Evolutionary conservation across 805 yeast species (phyloP), one percentile per base, ranked within the genome.

Genomic region (Candida maris): DNA sequence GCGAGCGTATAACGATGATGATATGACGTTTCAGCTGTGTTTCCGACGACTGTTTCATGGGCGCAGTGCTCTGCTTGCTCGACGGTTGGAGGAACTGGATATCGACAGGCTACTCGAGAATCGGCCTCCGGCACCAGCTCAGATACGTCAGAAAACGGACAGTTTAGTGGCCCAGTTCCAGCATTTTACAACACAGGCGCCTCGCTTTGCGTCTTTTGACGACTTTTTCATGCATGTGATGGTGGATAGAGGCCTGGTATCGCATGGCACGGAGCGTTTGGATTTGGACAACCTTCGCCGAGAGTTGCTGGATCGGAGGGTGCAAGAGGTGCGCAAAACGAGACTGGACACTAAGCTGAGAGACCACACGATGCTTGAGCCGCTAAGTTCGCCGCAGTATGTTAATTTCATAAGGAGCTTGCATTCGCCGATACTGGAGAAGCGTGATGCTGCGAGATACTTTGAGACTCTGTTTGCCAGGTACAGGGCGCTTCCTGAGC

Each of bases 401-500:
- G 23, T 26, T 15, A 36, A 26, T 15, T 26, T 32, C 7, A 17
- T 36, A 10, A 17, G 32, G 7, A 20, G 27, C 10, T 12, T 33
- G 12, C 22, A 40, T 14, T 30, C 38, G 13, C 15, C 16, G 10
- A 6, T 17, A 13, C 14, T 13, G n/a, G 5, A 33, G 27, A 20
- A 20, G 5, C 14, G 14, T 4, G 19, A 24, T 3, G 19, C 23
- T 3, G 6, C 23, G 23, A 13, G 9, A 4, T 40, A 40, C 19
- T 40, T 14, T 20, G 30, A 27, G 10, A 13, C 7, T 2, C 28
- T 40, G 18, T 18, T 34, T n/a, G 7, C 13, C 17, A 19, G 16
- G 22, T 43, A 43, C 29, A 10, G 17, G 9, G n/a, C 17, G 3
- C 30, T 43, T n/a, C 47, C 47, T 12, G 14, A 18, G 9, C 47